A percentile compares a stretch with the other conserved stretches of the same genome.
Evolutionary conservation across 2,329 filamentous ascomycete genomes (phyloP).

Genomic region (Rugonectria rugulosa): DNA sequence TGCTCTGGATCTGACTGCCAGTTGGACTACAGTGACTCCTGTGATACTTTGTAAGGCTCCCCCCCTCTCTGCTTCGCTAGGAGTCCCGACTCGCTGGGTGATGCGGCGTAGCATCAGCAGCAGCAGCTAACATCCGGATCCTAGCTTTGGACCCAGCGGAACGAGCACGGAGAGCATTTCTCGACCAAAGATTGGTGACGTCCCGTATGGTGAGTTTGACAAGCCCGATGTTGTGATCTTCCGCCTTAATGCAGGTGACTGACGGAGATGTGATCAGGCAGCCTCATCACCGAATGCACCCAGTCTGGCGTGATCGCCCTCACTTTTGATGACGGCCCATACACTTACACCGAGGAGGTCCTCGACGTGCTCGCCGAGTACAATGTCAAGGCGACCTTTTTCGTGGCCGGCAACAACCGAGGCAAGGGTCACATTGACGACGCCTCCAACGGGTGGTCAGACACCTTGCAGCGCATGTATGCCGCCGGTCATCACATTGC

Average conservation of each 20-base stretch:
- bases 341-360: slow-evolving; percentile 49
- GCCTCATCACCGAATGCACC: slow-evolving; percentile 46
- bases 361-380: slow-evolving; percentile 47
- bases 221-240: slow-evolving; percentile 8
- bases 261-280: slow-evolving; percentile 37
- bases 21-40: slow-evolving; percentile 49
- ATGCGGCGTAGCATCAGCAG: not conserved
- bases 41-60: slow-evolving; percentile 50
- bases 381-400: slow-evolving; percentile 50
- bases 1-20: slow-evolving; percentile 50
- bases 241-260: slow-evolving; percentile 19
- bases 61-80: not conserved
- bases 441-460: slow-evolving; percentile 42
- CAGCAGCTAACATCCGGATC: slow-evolving; percentile 20
- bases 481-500: slow-evolving; percentile 54
- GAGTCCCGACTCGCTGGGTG: not conserved
- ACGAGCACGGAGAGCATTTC: slow-evolving; percentile 41
- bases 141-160: slow-evolving; percentile 44
- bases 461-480: slow-evolving; percentile 51
- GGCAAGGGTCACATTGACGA: slow-evolving; percentile 53
- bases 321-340: slow-evolving; percentile 58
- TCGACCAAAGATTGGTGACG: slow-evolving; percentile 43
- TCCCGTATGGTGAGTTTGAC: slow-evolving; percentile 47
- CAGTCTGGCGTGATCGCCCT: slow-evolving; percentile 50
- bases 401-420: slow-evolving; percentile 52